These are phyloP conservation scores for Eremochloa ophiuroides DNA, from an alignment of 176 grass and related monocot species.

Conservation along the genomic window DNA sequence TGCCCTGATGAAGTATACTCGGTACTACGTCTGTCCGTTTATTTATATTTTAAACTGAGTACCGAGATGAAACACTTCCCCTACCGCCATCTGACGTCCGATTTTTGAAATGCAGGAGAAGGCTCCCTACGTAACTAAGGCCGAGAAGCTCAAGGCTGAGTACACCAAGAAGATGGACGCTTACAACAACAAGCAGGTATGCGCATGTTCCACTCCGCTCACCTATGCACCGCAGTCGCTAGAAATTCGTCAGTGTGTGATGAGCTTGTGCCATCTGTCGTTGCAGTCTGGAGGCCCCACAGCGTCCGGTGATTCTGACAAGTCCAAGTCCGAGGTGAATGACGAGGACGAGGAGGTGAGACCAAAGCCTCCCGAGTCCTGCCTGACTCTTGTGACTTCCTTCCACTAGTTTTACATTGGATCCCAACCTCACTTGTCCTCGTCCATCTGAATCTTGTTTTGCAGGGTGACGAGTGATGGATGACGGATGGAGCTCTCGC, in stretches of 20 bases:
- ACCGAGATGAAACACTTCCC: background rate
- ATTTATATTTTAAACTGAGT: background rate
- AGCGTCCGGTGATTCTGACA: slow-evolving; percentile 66
- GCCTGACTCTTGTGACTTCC: too few species aligned
- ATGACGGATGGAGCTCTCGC: slow-evolving; percentile 6
- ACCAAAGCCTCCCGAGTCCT: background rate
- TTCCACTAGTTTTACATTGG: background rate
- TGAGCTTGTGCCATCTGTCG: background rate
- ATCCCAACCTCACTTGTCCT: background rate
- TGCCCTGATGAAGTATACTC: too few species aligned
- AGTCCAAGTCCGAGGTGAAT: slow-evolving; percentile 88
- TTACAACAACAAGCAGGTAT: slow-evolving; percentile 83
- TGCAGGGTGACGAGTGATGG: slow-evolving; percentile 49
- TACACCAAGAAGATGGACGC: slow-evolving; percentile 65
- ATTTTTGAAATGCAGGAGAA: slow-evolving; percentile 52
- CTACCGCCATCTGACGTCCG: background rate
- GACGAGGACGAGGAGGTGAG: slow-evolving; percentile 64
- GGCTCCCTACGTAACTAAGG: slow-evolving; percentile 64
- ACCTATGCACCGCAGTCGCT: too few species aligned
- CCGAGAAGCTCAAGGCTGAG: slow-evolving; percentile 82
- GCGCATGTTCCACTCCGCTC: background rate
- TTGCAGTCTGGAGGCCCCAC: slow-evolving; percentile 25
- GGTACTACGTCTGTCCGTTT: too few species aligned
- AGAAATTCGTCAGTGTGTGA: background rate
- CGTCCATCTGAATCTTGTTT: background rate